Conservation (phyloP, 768 basidiomycete genomes). For the Terana coerulea region DNA sequence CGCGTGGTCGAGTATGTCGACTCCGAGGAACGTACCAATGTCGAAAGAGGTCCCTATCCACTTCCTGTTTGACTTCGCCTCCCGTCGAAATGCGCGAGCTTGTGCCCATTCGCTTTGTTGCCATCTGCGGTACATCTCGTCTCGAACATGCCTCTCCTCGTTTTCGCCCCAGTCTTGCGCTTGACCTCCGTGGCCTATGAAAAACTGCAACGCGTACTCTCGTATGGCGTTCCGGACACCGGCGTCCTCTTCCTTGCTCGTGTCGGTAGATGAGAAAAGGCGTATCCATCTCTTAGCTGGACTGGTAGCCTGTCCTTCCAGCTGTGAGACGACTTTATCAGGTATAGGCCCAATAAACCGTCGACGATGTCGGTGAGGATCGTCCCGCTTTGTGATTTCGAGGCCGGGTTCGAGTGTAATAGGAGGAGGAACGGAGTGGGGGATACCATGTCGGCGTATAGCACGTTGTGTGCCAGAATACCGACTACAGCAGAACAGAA, state of each 20-base stretch:
- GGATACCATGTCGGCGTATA: conserved; percentile 9
- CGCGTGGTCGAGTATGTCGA: conserved; percentile 49
- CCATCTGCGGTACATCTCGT: conserved; percentile 62
- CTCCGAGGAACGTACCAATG: conserved; percentile 71
- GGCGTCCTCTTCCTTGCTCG: conserved; percentile 33
- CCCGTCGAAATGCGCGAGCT: conserved; percentile 30
- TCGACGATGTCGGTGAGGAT: conserved; percentile 41
- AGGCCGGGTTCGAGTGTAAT: conserved; percentile 2
- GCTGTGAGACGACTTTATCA: conserved; percentile 44
- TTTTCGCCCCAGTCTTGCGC: conserved; percentile 64
- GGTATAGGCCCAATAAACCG: conserved; percentile 79
- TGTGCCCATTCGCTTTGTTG: conserved; percentile 63
- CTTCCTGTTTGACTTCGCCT: conserved; percentile 23
- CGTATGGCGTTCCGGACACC: conserved; percentile 47
- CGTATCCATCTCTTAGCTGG: conserved; percentile 8
- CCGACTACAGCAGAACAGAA: too few relatives aligned
- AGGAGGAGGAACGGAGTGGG: conserved; percentile 11
- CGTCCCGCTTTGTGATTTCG: conserved; percentile 13
- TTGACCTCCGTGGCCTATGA: conserved; percentile 59
- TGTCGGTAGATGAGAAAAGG: conserved; percentile 17
- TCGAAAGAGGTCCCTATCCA: conserved; percentile 81
- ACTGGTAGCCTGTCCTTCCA: conserved; percentile 22
- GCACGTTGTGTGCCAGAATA: too few relatives aligned
- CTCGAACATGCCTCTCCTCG: conserved; percentile 44
- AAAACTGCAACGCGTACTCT: conserved; percentile 60